These are phyloP conservation scores for Porogramme epimiltina DNA, from an alignment of 1,284 basidiomycete genomes.

Conservation along the genomic window DNA sequence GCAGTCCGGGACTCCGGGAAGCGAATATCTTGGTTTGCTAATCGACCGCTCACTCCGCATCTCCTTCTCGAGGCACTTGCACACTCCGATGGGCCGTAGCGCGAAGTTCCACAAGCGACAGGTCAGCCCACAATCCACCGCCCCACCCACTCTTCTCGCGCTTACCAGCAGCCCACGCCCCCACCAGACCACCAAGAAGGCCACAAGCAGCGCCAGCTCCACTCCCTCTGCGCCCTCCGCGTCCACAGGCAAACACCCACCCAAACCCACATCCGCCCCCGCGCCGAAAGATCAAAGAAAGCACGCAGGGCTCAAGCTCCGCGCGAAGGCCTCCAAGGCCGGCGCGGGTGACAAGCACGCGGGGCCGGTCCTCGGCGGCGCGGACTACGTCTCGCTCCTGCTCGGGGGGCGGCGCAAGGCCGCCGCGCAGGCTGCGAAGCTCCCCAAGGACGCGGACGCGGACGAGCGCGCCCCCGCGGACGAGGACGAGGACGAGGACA, in stretches of 20 bases:
- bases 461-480: neutral
- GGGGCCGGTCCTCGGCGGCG: constrained; percentile 64
- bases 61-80: no score
- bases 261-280: constrained; percentile 5
- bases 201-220: constrained; percentile 15
- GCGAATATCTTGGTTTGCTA: no score
- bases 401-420: constrained; percentile 70
- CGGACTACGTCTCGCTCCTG: constrained; percentile 73
- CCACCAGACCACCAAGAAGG: constrained; percentile 19
- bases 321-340: constrained; percentile 27
- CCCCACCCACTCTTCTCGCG: neutral
- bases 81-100: constrained; percentile 10
- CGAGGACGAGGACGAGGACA: neutral
- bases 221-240: constrained; percentile 2
- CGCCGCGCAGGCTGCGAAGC: constrained; percentile 61
- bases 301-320: constrained; percentile 43
- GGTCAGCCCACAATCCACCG: neutral
- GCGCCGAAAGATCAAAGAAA: constrained; percentile 40
- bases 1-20: no score
- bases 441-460: constrained; percentile 37
- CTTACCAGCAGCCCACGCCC: no score
- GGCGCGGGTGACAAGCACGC: constrained; percentile 17
- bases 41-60: no score
- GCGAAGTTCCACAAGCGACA: constrained; percentile 13
- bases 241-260: constrained; percentile 12